Conservation (phyloP, 2,329 filamentous ascomycete genomes). For the Arthrobotrys iridis region DNA sequence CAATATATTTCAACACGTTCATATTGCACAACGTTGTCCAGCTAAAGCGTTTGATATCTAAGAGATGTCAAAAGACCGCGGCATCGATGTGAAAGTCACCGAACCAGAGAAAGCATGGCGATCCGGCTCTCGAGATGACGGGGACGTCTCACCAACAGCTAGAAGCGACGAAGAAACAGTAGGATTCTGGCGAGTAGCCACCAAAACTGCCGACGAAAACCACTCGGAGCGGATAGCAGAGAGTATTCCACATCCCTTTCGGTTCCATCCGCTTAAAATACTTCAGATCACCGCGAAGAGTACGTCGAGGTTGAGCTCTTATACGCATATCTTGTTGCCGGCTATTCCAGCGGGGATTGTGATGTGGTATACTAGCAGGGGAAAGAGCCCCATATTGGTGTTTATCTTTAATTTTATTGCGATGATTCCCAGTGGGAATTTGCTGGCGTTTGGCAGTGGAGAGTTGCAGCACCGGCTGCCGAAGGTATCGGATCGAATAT, state of each 20-base stretch:
- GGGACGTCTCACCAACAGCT: constrained; percentile 26
- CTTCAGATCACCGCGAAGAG: constrained; percentile 24
- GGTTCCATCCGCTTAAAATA: constrained; percentile 39
- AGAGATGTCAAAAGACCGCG: background rate
- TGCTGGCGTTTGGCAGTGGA: constrained; percentile 41
- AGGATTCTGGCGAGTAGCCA: constrained; percentile 27
- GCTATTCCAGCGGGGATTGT: constrained; percentile 42
- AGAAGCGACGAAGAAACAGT: constrained; percentile 7
- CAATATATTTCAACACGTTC: background rate
- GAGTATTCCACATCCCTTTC: constrained; percentile 11
- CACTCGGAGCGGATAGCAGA: constrained; percentile 22
- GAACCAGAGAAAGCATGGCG: constrained; percentile 36
- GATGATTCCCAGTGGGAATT: constrained; percentile 46
- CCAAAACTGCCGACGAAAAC: constrained; percentile 24
- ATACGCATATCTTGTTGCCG: constrained; percentile 29
- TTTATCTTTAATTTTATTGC: constrained; percentile 51
- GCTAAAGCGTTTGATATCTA: background rate
- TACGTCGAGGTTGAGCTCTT: constrained; percentile 37
- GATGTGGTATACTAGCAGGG: constrained; percentile 26
- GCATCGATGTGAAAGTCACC: background rate
- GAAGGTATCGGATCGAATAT: constrained; percentile 15
- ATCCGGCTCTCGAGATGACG: constrained; percentile 3
- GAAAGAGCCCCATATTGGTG: constrained; percentile 15
- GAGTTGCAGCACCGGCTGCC: constrained; percentile 41
- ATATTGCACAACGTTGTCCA: background rate